These are phyloP conservation scores for Scheffersomyces amazonensis DNA, from an alignment of 805 yeast species.

Conservation along the genomic window DNA sequence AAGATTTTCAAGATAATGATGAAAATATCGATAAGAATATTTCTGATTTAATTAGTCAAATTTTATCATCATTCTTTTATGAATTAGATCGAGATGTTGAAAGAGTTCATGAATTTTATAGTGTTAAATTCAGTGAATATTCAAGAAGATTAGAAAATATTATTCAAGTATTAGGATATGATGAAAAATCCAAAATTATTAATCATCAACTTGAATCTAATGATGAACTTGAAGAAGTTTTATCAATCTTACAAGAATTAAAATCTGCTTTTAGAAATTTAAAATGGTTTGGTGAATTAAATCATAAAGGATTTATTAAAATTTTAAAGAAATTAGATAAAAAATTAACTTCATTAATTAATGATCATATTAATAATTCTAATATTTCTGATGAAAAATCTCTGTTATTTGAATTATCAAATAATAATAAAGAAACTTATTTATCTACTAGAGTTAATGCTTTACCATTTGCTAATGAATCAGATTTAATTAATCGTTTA, in stretches of 20 bases:
- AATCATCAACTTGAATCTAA: conserved; percentile 32
- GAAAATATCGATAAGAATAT: conserved; percentile 15
- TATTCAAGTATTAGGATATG: conserved; percentile 32
- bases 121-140: conserved; percentile 70
- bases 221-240: conserved; percentile 41
- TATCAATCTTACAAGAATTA: conserved; percentile 64
- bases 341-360: conserved; percentile 40
- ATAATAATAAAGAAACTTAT: conserved; percentile 36
- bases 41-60: conserved; percentile 38
- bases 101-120: conserved; percentile 75
- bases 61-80: conserved; percentile 67
- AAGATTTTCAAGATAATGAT: conserved; percentile 8
- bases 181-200: conserved; percentile 15
- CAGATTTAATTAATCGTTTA: conserved; percentile 54
- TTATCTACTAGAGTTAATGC: conserved; percentile 68
- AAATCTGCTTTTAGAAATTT: conserved; percentile 74
- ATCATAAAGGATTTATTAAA: conserved; percentile 84
- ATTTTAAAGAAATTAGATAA: conserved; percentile 90
- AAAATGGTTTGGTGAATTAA: conserved; percentile 92
- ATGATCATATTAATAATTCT: conserved; percentile 4
- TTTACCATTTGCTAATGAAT: conserved; percentile 73
- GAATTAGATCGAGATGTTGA: conserved; percentile 79
- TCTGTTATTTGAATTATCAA: conserved; percentile 19
- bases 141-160: conserved; percentile 59
- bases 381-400: conserved; percentile 2